Percentiles rank a stretch among this genome's conserved stretches.
Evolutionary conservation across 139 green algal species (phyloP).

Genomic region (Chlorella sp.): DNA sequence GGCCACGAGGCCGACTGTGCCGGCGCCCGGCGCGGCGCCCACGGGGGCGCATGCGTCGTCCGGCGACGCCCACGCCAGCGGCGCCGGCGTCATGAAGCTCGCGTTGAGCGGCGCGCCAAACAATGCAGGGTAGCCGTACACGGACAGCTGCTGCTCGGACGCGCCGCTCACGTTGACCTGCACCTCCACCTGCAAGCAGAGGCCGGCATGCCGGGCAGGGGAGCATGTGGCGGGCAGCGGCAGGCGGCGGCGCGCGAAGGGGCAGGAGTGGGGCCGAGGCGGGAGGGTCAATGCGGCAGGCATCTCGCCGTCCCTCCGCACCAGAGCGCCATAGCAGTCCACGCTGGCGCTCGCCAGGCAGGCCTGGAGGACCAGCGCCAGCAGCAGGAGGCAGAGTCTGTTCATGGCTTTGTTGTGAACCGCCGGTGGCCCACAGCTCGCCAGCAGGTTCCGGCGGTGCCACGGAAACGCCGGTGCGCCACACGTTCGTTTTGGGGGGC

Average conservation of each 20-base stretch:
- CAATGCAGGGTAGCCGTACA: conserved; percentile 32
- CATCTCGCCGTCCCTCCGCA: no score
- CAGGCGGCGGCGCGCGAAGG: no score
- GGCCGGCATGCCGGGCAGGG: no score
- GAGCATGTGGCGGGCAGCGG: no score
- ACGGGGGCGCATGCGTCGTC: conserved; percentile 21
- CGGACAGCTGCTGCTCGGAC: background rate
- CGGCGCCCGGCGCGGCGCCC: background rate
- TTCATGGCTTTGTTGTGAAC: background rate
- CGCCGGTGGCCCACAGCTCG: no score
- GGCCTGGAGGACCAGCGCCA: background rate
- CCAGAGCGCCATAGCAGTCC: conserved; percentile 28
- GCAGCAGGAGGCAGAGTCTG: background rate
- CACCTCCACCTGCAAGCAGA: conserved; percentile 9
- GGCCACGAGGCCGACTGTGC: conserved; percentile 51
- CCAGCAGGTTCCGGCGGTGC: no score
- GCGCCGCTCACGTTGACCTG: background rate
- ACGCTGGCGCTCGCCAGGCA: background rate
- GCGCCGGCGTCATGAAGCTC: background rate
- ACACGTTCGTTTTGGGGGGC: no score
- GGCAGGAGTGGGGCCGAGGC: no score
- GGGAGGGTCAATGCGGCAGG: no score
- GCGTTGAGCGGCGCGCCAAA: conserved; percentile 19
- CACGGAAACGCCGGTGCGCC: no score
- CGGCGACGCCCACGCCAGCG: conserved; percentile 9